Evolutionary conservation across 73 alveolate species (phyloP).

Genomic region (Chromera velia): DNA sequence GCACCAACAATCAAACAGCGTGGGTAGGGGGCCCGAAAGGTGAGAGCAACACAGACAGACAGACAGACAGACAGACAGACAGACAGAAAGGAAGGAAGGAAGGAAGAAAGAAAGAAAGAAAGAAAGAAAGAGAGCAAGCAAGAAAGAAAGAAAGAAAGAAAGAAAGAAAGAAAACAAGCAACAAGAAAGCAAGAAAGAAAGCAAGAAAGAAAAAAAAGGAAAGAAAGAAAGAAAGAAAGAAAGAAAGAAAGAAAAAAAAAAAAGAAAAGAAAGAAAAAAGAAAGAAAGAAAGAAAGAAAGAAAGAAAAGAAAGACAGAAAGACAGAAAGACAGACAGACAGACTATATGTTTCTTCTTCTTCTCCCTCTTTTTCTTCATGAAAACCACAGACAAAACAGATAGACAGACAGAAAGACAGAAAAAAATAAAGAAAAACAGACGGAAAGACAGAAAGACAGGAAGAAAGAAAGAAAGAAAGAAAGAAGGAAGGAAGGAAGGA

Average conservation of each 20-base stretch:
- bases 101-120: constrained; percentile 8
- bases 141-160: constrained; percentile 5
- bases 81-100: no score
- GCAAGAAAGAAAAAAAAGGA: constrained; percentile 4
- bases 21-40: no score
- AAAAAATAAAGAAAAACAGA: background rate
- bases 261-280: background rate
- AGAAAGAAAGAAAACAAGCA: no score
- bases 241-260: background rate
- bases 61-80: background rate
- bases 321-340: no score
- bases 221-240: constrained; percentile 9
- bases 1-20: no score
- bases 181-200: no score
- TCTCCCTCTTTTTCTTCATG: no score
- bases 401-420: constrained; percentile 5
- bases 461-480: constrained; percentile 4
- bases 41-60: background rate
- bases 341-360: no score
- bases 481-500: background rate
- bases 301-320: no score
- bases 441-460: constrained; percentile 8
- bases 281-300: constrained; percentile 1
- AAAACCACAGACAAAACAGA: no score
- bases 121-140: no score